A percentile compares a stretch with the other conserved stretches of the same genome.
phyloP scores from a whole-genome alignment of 2,329 filamentous ascomycete species.

The Penicillium paneum region DNA sequence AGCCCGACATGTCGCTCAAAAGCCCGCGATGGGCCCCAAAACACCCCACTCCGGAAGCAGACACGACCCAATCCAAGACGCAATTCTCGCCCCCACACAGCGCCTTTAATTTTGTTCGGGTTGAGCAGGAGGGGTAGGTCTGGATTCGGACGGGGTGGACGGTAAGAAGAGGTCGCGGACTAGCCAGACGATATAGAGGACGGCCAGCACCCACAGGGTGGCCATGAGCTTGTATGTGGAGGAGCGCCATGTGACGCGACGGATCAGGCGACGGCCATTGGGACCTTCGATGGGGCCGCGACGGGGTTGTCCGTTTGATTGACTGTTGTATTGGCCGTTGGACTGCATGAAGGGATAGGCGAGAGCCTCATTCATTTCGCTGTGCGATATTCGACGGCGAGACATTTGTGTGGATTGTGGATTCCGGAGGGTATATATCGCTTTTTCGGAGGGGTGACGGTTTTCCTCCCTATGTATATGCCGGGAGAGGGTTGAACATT shows the following conservation, averaged over 20 bases:
- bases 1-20: not conserved
- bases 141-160: slow-evolving; percentile 21
- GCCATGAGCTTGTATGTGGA: slow-evolving; percentile 44
- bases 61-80: not conserved
- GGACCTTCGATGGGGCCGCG: slow-evolving; percentile 42
- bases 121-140: slow-evolving; percentile 10
- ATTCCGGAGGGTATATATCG: slow-evolving; percentile 4
- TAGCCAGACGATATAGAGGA: slow-evolving; percentile 42
- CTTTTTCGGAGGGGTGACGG: not conserved
- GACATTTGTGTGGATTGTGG: slow-evolving; percentile 25
- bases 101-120: slow-evolving; percentile 4
- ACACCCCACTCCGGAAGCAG: not conserved
- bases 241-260: slow-evolving; percentile 43
- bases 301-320: slow-evolving; percentile 21
- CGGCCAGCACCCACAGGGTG: slow-evolving; percentile 40
- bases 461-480: slow-evolving; percentile 9
- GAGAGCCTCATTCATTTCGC: slow-evolving; percentile 36
- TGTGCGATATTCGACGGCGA: slow-evolving; percentile 38
- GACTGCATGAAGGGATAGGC: slow-evolving; percentile 35
- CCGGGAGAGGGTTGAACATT: not conserved
- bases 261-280: slow-evolving; percentile 38
- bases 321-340: slow-evolving; percentile 10
- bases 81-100: not conserved
- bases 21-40: not conserved
- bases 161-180: slow-evolving; percentile 41